Base-by-base conservation (phyloP, 768 basidiomycete species). In the Gymnopilus dilepis region DNA sequence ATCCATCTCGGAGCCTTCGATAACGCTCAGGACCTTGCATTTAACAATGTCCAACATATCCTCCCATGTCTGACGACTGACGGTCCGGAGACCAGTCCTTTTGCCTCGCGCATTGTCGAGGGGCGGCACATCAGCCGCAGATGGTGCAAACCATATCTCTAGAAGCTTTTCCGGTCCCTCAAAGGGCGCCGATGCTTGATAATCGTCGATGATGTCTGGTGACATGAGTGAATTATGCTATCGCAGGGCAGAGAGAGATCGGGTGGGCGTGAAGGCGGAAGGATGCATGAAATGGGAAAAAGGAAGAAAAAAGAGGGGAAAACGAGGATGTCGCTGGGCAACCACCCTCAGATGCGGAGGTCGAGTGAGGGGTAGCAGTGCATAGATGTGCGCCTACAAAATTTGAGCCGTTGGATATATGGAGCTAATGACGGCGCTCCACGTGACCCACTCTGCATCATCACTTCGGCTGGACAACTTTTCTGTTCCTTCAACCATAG, bases 41-140 rank as follows among this genome's bases (percentile, higher is more conserved):
- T 92, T 89, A 73, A 99, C 97, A 65, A 97, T 92, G 76, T 89
- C 89, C 62, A 99, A 87, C 95, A 99, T 97, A 60, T 94, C 92
- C 77, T 97, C 95, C 97, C 97, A 99, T 31, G 91, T 80, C 30
- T 81, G 75, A 61, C 88, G 81, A 66, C 86, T 81, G 33, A 99
- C 88, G 67, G 80, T 84, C 60, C 96, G 82, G 45, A 99, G 83
- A 37, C 97, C 97, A 21, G 76, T 76, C 73, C 82, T 86, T 71
- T 76, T 81, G 64, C 78, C 75, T 45, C 51, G 40, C 34, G 71
- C 65, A 50, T 74, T 64, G 15, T 72, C 73, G 41, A 80, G 76
- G 64, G 77, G 79, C 33, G 87, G 85, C 8, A 92, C 79, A 26
- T 82, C 76, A 8, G 84, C 81, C 5, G 88, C 77, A 7, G 89